Evolutionary conservation across 2,329 filamentous ascomycete genomes (phyloP), one percentile per base, ranked within the genome.

Genomic region (Clonostachys rosea): DNA sequence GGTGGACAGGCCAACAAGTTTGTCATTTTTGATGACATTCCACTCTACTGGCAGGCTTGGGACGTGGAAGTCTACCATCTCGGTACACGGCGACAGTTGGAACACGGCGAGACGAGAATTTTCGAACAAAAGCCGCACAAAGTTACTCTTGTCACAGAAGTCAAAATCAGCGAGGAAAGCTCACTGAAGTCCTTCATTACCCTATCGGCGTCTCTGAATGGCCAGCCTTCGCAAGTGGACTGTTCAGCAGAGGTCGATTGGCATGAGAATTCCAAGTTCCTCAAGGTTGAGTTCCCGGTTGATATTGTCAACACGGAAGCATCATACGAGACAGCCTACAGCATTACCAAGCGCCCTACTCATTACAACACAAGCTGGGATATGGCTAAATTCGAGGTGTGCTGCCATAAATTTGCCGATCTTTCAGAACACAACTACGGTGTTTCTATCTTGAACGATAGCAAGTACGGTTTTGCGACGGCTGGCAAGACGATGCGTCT

Each of bases 331-430:
- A 95, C 90, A 8, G 91, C 96, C 59, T 97, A 89, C 60, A 92
- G 92, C 56, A 83, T 96, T 56, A 85, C 94, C 52, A 83, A 83
- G 55, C 82, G 94, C 33, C 92, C 94, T 3, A 99, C 94, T 0
- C 94, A 99, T 70, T 97, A 96, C 78, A 99, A 99, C 71, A 99
- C 94, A 4, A 79, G 81, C 55, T 96, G 91, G 91, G 91, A 96
- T 61, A 95, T 95, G 91, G 91, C 91, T 60, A 96, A 96, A 60
- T 96, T 96, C 58, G 91, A 96, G 71, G 91, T 96, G 45, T 96
- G 91, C 75, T 92, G 88, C 64, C 91, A 96, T 73, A 92, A 91
- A 63, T 96, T 89, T 74, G 91, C 91, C 11, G 91, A 96, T 65
- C 72, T 96, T 24, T 92, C 87, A 0, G 91, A 96, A 66, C 76